phyloP scores from a whole-genome alignment of 75 land plant genomes.

The Cunninghamia lanceolata region DNA sequence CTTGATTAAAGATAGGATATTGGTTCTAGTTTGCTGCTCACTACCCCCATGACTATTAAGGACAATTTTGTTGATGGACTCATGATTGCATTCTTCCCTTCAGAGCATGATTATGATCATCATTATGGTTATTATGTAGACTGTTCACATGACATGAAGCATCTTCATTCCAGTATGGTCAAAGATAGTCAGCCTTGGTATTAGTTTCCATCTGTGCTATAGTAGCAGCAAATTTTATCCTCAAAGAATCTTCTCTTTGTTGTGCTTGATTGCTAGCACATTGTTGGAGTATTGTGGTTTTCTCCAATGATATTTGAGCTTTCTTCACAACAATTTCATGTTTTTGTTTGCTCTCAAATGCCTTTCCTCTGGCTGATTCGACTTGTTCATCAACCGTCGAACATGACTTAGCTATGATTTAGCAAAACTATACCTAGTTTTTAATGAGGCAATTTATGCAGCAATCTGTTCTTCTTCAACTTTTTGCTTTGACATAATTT shows the following conservation, averaged over 20 bases:
- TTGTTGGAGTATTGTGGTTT: slow-evolving; percentile 61
- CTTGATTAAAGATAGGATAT: too few relatives aligned
- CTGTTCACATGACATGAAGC: too few relatives aligned
- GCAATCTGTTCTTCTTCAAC: slow-evolving; percentile 55
- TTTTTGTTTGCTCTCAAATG: slow-evolving; percentile 84
- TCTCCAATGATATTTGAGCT: slow-evolving; percentile 62
- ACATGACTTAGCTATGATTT: slow-evolving; percentile 89
- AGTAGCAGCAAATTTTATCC: slow-evolving; percentile 53
- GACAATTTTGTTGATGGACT: too few relatives aligned
- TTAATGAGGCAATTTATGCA: slow-evolving; percentile 59
- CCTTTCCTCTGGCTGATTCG: slow-evolving; percentile 84
- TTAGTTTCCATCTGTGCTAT: slow-evolving; percentile 70
- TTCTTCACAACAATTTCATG: slow-evolving; percentile 65
- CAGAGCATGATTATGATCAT: too few relatives aligned
- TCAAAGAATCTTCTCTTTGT: slow-evolving; percentile 71
- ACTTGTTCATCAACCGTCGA: slow-evolving; percentile 82
- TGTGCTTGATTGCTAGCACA: slow-evolving; percentile 63
- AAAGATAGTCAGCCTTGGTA: too few relatives aligned
- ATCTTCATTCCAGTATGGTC: too few relatives aligned
- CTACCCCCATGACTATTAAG: too few relatives aligned
- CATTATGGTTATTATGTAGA: too few relatives aligned
- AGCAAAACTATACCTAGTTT: slow-evolving; percentile 69
- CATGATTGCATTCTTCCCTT: too few relatives aligned
- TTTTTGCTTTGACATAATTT: slow-evolving; percentile 32
- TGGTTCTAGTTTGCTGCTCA: too few relatives aligned